Base-by-base conservation (phyloP, 1,284 basidiomycete species). In the Papiliotrema terrestris region DNA sequence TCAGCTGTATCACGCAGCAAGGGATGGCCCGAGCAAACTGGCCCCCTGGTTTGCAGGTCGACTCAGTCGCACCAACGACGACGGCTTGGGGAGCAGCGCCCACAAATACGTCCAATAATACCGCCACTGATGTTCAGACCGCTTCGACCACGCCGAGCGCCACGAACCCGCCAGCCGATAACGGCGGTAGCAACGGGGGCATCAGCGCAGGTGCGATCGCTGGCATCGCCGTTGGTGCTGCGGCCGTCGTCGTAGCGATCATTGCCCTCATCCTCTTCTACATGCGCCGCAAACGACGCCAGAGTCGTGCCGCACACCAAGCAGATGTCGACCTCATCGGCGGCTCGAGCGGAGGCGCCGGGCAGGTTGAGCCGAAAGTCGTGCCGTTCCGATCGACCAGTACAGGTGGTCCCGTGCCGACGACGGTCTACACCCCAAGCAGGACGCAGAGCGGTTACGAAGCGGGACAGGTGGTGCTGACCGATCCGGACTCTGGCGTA, bases 231-330 rank as follows among this genome's bases (percentile, higher is more conserved):
- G n/a, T n/a, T n/a, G n/a, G n/a, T n/a, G n/a, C n/a, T n/a, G n/a
- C n/a, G n/a, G n/a, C n/a, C n/a, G n/a, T n/a, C n/a, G n/a, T 19
- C 20, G 39, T 35, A 13, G 42, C 23, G 3, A 20, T 52, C 23
- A 3, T 43, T 13, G 50, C 17, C 19, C n/a, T 44, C 9, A 17
- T 52, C 38, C 45, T 52, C 42, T 45, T 23, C 25, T 52, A 15
- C 42, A n/a, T 52, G 8, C 41, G 50, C 11, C 41, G 50, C 14
- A 52, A 52, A 20, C 37, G 49, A 29, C 8, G 25, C 22, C n/a
- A 19, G 13, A 20, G 11, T 17, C 9, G 9, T 11, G 20, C 26
- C 17, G n/a, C 20, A 8, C 11, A 15, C 17, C 15, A 6, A 5
- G 19, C 13, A 6, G 42, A 45, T 13, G 23, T 37, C n/a, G 50